Evolutionary conservation across 1,284 basidiomycete genomes (phyloP), one percentile per base, ranked within the genome.

Genomic region (Wallemia hederae): DNA sequence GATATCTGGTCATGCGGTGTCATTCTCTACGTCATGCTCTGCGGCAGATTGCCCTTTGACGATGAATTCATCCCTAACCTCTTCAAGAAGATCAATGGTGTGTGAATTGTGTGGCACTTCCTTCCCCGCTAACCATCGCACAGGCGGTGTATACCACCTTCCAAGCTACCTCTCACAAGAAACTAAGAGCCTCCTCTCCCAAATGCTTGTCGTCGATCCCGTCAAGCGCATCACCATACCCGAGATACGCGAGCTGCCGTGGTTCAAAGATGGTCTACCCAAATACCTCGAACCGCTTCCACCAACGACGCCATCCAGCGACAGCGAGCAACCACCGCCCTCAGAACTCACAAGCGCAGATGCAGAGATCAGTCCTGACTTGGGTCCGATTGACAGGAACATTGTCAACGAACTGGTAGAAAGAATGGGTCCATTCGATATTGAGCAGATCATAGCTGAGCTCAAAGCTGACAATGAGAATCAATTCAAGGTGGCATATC

Each of bases 1-100:
- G 90, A 96, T 66, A 88, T 94, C n/a, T 96, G 90, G 90, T 88
- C 84, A 66, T 85, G 85, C 62, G 90, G 90, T 0, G 89, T 94
- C 29, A 94, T 96, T 66, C 77, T 96, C 61, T 94, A 89, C 72
- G 90, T 94, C 59, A 87, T 96, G 80, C 77, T 96, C 3, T 90
- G 85, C 67, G 90, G 90, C 14, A 76, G 84, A 59, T 75, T 94
- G 49, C 90, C 90, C 0, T 94, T 96, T 69, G 90, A 94, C 73
- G 90, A 94, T 71, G 87, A 92, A 60, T 85, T 92, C 68, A 87
- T 94, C 57, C 86, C 88, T 60, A 78, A 79, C 0, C 72, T 96
- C 27, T 94, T 94, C 74, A 82, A 83, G 64, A 92, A 92, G 74
- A 94, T 94, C 66, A 85, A 83, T 64, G 82, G 85, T 87, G 67